Evolutionary conservation across 1,284 basidiomycete species (phyloP), one percentile per base, ranked within the genome.

Genomic region (Inonotus obliquus): DNA sequence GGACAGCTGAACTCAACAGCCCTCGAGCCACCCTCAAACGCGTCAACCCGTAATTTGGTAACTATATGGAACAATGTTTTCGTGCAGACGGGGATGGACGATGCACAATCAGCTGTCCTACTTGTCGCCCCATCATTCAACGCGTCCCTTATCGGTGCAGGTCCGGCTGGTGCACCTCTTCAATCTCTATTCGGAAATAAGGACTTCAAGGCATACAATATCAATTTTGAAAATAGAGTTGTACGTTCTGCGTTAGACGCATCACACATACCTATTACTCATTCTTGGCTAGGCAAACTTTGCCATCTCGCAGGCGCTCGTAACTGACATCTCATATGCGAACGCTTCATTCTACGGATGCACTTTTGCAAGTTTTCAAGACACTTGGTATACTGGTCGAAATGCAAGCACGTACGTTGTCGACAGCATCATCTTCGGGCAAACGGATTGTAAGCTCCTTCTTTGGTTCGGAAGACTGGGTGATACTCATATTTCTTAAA

Each of bases 311-410:
- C 85, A 80, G 69, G 85, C 85, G 0, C 73, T 87, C 4, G 83
- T 80, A 6, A 84, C 79, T 5, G 79, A 83, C 65, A 80, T 86
- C 48, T 82, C 80, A 1, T 81, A 84, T 60, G 78, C 84, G 1
- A 86, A 86, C 61, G 83, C 83, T 10, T 87, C 85, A 0, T 87
- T 87, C 69, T 89, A 88, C 63, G 84, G 82, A 0, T 87, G 85
- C 65, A 75, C 80, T 1, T 86, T 87, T 65, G 75, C 79, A 7
- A 83, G 84, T 66, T 86, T 74, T 61, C 86, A 88, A 66, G 87
- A 88, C 68, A 87, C 86, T 0, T 84, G 83, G 79, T 88, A 83
- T 67, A 81, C 83, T 0, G 86, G 86, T 0, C 72, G 77, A 0
- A 84, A 81, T 57, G 83, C 77, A 4, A 83, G 79, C 67, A 85